Base-by-base conservation (phyloP, 495 filamentous ascomycete genomes). In the Penicillium tannophilum region DNA sequence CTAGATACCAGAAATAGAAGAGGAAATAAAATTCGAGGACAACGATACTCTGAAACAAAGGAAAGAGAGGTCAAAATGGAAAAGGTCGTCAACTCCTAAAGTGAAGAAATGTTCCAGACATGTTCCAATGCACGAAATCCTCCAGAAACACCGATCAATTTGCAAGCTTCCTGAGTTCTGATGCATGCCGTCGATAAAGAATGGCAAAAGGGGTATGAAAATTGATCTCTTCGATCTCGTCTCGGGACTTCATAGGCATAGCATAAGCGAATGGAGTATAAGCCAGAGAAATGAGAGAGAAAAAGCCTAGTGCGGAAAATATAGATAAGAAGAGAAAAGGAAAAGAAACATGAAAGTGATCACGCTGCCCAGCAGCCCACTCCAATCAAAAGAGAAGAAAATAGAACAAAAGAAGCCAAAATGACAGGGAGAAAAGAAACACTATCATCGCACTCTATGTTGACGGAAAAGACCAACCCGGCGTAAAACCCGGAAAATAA, bases 401-500 rank as follows among this genome's bases (percentile, higher is more conserved):
- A 41, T 7, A 33, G 10, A 28, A 44, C 43, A 44, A 39, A 17
- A 52, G 19, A 19, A 28, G 35, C 7, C 10, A 14, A 36, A 24
- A 31, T 56, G 16, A 19, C 28, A 23, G 4, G n/a, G 28, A 42
- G 6, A 0, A 17, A 26, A 50, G 16, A 46, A 17, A 17, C 10
- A 51, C 28, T 20, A 39, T 47, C 33, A 36, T 48, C 42, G 10
- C 23, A 28, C 28, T 10, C 60, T 66, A 73, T 41, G 64, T 66
- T 41, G 66, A 68, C 6, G 71, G 67, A 48, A 72, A 76, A 39
- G 56, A 59, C 74, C 74, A 76, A 19, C 60, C 63, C 20, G 74
- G 53, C 12, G 71, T 52, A 50, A 72, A 62, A 8, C 64, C 56
- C 46, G 60, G 62, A 36, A 72, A 75, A 35, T 67, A 62, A 11